These are phyloP conservation scores for Sporothrix humicola DNA, from an alignment of 2,329 filamentous ascomycete species.

Conservation along the genomic window DNA sequence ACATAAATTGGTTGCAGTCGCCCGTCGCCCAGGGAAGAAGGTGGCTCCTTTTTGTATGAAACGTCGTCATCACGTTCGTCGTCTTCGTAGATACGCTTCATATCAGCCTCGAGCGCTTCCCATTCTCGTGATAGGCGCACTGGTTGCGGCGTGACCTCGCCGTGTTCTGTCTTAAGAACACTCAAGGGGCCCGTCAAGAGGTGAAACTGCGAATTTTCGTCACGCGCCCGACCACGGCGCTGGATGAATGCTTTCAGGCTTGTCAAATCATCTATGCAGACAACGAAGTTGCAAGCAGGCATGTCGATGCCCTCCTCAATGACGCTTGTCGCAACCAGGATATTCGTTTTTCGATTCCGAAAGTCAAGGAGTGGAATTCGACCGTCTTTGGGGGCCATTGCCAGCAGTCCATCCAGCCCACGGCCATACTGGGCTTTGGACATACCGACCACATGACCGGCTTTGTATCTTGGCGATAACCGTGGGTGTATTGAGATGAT, in stretches of 20 bases:
- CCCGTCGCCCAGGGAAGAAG: slow-evolving; percentile 47
- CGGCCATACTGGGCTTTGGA: slow-evolving; percentile 10
- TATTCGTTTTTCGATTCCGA: slow-evolving; percentile 58
- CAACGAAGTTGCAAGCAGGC: slow-evolving; percentile 65
- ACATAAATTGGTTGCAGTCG: slow-evolving; percentile 36
- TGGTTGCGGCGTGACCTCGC: not conserved
- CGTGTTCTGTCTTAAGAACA: too few relatives aligned
- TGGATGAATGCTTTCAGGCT: slow-evolving; percentile 66
- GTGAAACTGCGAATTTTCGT: slow-evolving; percentile 57
- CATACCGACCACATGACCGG: slow-evolving; percentile 61
- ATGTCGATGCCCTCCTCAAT: slow-evolving; percentile 73
- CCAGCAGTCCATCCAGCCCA: slow-evolving; percentile 41
- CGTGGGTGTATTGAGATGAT: slow-evolving; percentile 60
- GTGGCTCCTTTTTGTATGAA: slow-evolving; percentile 55
- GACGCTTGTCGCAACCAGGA: slow-evolving; percentile 68
- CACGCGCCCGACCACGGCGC: slow-evolving; percentile 59
- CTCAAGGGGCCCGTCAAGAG: slow-evolving; percentile 48
- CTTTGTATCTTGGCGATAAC: slow-evolving; percentile 53
- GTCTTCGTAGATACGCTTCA: slow-evolving; percentile 72
- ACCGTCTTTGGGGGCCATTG: slow-evolving; percentile 43
- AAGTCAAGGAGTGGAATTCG: slow-evolving; percentile 56
- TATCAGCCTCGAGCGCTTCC: slow-evolving; percentile 70
- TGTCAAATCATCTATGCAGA: slow-evolving; percentile 61
- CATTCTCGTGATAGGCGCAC: slow-evolving; percentile 53
- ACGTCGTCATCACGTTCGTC: slow-evolving; percentile 59